Conservation (phyloP, 2,329 filamentous ascomycete genomes). For the Colletotrichum trifolii region DNA sequence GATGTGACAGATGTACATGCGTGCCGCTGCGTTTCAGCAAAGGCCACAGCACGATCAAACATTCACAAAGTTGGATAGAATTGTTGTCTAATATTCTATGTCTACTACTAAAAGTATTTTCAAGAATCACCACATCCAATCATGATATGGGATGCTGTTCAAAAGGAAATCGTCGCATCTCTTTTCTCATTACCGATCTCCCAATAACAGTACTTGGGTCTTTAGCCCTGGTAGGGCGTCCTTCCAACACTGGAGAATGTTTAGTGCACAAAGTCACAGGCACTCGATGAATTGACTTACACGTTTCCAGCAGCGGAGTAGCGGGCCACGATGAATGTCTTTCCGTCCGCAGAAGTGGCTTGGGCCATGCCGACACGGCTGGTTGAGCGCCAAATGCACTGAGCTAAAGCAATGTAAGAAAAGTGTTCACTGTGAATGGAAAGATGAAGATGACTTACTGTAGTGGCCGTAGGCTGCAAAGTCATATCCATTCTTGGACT, state of each 20-base stretch:
- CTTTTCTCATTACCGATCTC: too few relatives aligned
- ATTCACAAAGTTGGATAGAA: too few relatives aligned
- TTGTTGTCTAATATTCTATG: constrained; percentile 4
- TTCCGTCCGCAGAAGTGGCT: constrained; percentile 42
- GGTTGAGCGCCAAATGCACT: constrained; percentile 44
- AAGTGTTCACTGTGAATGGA: not conserved
- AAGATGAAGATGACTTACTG: constrained; percentile 23
- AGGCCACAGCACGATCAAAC: too few relatives aligned
- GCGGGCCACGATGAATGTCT: constrained; percentile 45
- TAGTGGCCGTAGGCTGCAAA: constrained; percentile 42
- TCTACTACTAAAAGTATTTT: not conserved
- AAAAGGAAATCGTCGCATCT: too few relatives aligned
- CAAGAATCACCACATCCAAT: not conserved
- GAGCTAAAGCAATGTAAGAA: constrained; percentile 27
- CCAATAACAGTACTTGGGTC: too few relatives aligned
- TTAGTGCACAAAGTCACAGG: not conserved
- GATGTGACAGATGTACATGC: too few relatives aligned
- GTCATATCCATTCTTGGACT: not conserved
- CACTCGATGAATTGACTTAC: constrained; percentile 1
- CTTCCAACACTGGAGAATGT: not conserved
- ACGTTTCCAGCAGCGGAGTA: constrained; percentile 47
- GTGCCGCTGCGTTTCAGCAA: not conserved
- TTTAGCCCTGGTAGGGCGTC: not conserved
- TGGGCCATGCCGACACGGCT: constrained; percentile 46
- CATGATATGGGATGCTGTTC: too few relatives aligned